phyloP scores from a whole-genome alignment of 805 yeast genomes.

The Candida maesae region DNA sequence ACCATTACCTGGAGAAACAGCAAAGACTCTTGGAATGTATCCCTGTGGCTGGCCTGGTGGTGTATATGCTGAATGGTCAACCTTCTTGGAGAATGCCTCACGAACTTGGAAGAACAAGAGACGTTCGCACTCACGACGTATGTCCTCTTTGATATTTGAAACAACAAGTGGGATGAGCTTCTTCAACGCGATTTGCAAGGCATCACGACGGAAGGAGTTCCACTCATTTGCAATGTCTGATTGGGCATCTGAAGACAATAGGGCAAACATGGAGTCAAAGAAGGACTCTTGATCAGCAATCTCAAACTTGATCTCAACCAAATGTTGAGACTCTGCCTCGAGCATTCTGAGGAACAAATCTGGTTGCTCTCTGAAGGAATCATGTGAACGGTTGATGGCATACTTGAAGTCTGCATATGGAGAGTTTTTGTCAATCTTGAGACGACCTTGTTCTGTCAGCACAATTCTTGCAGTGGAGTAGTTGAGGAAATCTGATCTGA shows the following conservation, averaged over 20 bases:
- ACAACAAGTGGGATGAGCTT: conserved; percentile 65
- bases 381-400: conserved; percentile 74
- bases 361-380: conserved; percentile 71
- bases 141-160: conserved; percentile 75
- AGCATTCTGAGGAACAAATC: conserved; percentile 85
- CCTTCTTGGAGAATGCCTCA: conserved; percentile 57
- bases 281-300: conserved; percentile 36
- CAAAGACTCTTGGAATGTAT: conserved; percentile 78
- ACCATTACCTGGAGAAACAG: conserved; percentile 85
- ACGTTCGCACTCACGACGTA: conserved; percentile 73
- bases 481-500: conserved; percentile 56
- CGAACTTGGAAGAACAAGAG: conserved; percentile 68
- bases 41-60: conserved; percentile 77
- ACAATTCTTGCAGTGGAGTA: conserved; percentile 69
- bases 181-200: conserved; percentile 63
- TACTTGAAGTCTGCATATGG: conserved; percentile 89
- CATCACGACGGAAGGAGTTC: conserved; percentile 70
- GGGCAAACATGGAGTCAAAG: conserved; percentile 44
- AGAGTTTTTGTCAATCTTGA: conserved; percentile 73
- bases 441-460: conserved; percentile 78
- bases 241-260: conserved; percentile 71
- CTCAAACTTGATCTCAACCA: conserved; percentile 60
- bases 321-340: conserved; percentile 81
- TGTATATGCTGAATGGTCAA: conserved; percentile 92
- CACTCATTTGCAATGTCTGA: conserved; percentile 74